Base-by-base conservation (phyloP, 2,329 filamentous ascomycete genomes). In the Ophiostoma triangulosporum region DNA sequence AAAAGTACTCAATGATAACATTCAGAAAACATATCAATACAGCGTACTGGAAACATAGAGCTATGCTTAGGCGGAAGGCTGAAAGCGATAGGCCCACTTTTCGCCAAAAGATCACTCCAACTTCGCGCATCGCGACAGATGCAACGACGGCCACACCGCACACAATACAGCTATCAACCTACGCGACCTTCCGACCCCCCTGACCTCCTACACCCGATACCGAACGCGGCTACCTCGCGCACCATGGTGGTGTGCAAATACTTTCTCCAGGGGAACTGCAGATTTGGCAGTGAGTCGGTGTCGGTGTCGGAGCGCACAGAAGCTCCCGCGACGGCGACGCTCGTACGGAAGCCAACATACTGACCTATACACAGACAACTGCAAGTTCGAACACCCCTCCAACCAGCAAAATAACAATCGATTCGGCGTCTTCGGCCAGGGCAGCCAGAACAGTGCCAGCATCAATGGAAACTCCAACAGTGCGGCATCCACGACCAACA, bases 371-470 rank as follows among this genome's bases (percentile, higher is more conserved):
- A n/a, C 52, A 81, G 78, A 69, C 48, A 69, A 63, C 49, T 81
- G 78, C 62, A 69, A 73, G 53, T 77, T 73, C 61, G 76, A 81
- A 54, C 76, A 81, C 59, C 74, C 68, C 9, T 58, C 56, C 22
- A 56, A 57, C 26, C 69, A 66, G 50, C 63, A 61, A 56, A 84
- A 66, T 51, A 63, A 61, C 57, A 84, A 83, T 61, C 76, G 81
- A 17, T 87, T 84, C 59, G 74, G 74, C 33, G 60, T 58, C 24
- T 63, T 67, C 17, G 60, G 60, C 6, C 36, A 46, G 32, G 59
- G 57, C n/a, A 50, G 45, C 52, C 32, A 54, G 31, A 56, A 50
- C 17, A 27, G 20, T 38, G 11, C 7, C 12, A 3, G 6, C 36
- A 33, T n/a, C 50, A 14, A 14, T 48, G 29, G 12, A 11, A 3